Evolutionary conservation across 495 filamentous ascomycete species (phyloP).

Genomic region (Annulohypoxylon nitens): DNA sequence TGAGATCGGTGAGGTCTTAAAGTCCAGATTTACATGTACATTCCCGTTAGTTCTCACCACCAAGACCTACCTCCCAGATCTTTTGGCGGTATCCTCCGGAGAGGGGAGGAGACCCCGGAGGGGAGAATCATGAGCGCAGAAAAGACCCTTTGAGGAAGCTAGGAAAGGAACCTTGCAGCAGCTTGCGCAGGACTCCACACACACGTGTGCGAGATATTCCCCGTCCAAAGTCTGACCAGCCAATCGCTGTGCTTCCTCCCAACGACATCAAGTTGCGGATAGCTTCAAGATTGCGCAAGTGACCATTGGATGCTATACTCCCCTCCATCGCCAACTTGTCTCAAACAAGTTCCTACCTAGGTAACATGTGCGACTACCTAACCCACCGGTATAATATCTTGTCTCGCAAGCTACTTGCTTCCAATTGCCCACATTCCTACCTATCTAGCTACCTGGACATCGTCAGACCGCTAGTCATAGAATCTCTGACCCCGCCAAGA

Average conservation of each 20-base stretch:
- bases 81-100: neutral
- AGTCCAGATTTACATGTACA: neutral
- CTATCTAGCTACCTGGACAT: neutral
- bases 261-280: slow-evolving; percentile 28
- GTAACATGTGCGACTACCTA: neutral
- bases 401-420: neutral
- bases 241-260: slow-evolving; percentile 10
- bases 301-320: neutral
- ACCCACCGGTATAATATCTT: neutral
- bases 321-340: slow-evolving; percentile 1
- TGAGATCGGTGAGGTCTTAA: slow-evolving; percentile 9
- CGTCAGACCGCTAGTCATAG: neutral
- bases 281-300: slow-evolving; percentile 21
- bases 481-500: neutral
- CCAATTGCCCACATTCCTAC: neutral
- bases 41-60: neutral
- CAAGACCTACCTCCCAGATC: neutral
- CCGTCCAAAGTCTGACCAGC: neutral
- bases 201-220: slow-evolving; percentile 18
- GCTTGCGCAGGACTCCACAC: slow-evolving; percentile 18
- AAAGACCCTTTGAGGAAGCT: slow-evolving; percentile 26
- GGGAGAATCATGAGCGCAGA: slow-evolving; percentile 2
- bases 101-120: neutral
- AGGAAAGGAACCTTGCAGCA: slow-evolving; percentile 25
- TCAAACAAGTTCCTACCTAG: neutral